phyloP scores from a whole-genome alignment of 2,329 filamentous ascomycete genomes.

The Parastagonospora nodorum region DNA sequence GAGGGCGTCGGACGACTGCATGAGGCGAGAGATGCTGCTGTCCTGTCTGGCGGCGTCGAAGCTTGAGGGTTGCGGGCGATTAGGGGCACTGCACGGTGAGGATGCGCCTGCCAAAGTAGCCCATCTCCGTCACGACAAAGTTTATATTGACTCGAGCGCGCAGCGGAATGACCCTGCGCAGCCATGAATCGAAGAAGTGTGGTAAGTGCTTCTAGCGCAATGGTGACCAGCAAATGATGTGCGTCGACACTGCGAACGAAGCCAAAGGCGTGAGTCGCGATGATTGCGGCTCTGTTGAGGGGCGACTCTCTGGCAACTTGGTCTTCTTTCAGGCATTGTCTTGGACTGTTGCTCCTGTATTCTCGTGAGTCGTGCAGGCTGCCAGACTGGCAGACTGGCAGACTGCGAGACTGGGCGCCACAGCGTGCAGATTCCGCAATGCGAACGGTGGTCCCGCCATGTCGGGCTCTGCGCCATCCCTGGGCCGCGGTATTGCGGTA shows the following conservation, averaged over 20 bases:
- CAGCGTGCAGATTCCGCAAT: conserved; percentile 15
- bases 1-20: background rate
- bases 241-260: conserved; percentile 5
- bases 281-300: background rate
- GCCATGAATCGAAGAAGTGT: conserved; percentile 16
- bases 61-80: too few species aligned
- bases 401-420: background rate
- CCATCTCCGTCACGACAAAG: conserved; percentile 18
- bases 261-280: conserved; percentile 2
- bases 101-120: background rate
- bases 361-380: background rate
- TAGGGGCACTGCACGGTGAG: background rate
- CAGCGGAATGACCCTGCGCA: conserved; percentile 2
- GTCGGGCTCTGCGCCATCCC: conserved; percentile 11
- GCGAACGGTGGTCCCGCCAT: conserved; percentile 26
- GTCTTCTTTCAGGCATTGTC: too few species aligned
- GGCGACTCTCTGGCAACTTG: too few species aligned
- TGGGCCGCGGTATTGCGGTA: conserved; percentile 22
- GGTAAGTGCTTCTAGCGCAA: conserved; percentile 25
- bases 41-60: background rate
- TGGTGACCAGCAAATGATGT: conserved; percentile 12
- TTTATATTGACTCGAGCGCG: conserved; percentile 11
- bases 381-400: conserved; percentile 4
- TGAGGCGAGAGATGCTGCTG: background rate
- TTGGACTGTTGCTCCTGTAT: too few species aligned